phyloP scores from a whole-genome alignment of 2,329 filamentous ascomycete species.

The Sporothrix protearum region DNA sequence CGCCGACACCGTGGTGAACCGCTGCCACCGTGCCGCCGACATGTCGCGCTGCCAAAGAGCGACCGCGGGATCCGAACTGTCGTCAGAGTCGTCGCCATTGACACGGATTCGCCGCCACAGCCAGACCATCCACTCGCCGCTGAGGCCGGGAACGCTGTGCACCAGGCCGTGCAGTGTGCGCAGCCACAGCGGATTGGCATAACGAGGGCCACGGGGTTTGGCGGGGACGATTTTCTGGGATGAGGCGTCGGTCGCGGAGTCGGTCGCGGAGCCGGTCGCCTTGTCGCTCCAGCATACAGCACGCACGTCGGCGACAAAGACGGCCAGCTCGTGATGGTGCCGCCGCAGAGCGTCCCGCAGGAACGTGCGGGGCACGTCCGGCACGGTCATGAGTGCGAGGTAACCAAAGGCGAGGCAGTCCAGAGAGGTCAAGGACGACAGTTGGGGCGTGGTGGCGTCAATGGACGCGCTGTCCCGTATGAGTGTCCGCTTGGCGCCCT shows the following conservation, averaged over 20 bases:
- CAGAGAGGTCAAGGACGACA: slow-evolving; percentile 56
- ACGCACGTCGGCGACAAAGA: slow-evolving; percentile 27
- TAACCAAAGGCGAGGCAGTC: slow-evolving; percentile 83
- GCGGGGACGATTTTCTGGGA: neutral
- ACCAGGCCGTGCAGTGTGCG: slow-evolving; percentile 36
- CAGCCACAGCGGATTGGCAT: slow-evolving; percentile 25
- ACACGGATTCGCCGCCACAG: slow-evolving; percentile 30
- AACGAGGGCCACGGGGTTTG: neutral
- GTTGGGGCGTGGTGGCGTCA: neutral
- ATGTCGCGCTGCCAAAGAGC: slow-evolving; percentile 3
- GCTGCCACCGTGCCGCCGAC: slow-evolving; percentile 28
- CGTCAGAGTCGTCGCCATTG: slow-evolving; percentile 22
- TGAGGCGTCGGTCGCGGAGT: neutral
- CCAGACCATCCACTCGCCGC: slow-evolving; percentile 37
- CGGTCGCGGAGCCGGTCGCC: too few relatives aligned
- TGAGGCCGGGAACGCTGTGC: slow-evolving; percentile 35
- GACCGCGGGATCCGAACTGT: slow-evolving; percentile 28
- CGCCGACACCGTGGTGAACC: slow-evolving; percentile 36
- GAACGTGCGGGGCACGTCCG: slow-evolving; percentile 38
- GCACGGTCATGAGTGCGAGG: slow-evolving; percentile 63
- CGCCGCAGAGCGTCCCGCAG: slow-evolving; percentile 31
- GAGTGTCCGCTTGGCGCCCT: slow-evolving; percentile 45
- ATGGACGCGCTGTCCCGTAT: slow-evolving; percentile 48
- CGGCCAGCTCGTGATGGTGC: slow-evolving; percentile 24
- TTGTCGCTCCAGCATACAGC: slow-evolving; percentile 15